Percentiles rank a stretch among this genome's conserved stretches.
phyloP scores from a whole-genome alignment of 2,329 filamentous ascomycete species.

The Cladobotryum protrusum region DNA sequence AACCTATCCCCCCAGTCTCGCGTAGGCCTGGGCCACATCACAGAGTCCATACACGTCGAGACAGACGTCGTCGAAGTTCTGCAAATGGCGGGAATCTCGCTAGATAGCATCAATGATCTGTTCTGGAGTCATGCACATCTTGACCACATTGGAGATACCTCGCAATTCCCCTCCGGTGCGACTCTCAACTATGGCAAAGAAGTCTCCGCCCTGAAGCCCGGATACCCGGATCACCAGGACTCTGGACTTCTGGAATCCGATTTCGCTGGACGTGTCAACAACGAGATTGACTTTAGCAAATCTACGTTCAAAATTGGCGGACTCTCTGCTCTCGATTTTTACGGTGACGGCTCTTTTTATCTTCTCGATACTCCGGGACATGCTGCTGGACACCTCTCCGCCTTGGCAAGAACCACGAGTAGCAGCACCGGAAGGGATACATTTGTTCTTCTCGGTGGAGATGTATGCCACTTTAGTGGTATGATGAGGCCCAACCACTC shows the following conservation, averaged over 20 bases:
- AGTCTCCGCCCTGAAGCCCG: conserved; percentile 10
- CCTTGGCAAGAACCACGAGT: conserved; percentile 14
- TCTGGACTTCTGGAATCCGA: conserved; percentile 14
- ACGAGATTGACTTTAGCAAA: conserved; percentile 15
- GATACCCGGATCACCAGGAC: conserved; percentile 10
- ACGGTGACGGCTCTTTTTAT: conserved; percentile 35
- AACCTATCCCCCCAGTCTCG: conserved; percentile 1
- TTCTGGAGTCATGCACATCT: conserved; percentile 25
- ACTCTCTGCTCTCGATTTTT: conserved; percentile 36
- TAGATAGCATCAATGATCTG: conserved; percentile 16
- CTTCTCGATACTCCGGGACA: conserved; percentile 29
- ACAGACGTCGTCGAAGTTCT: conserved; percentile 2
- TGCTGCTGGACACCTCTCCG: conserved; percentile 17
- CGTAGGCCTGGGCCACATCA: neutral
- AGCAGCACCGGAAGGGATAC: conserved; percentile 5
- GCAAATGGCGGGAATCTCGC: neutral
- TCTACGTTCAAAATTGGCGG: conserved; percentile 22
- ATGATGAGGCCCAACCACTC: conserved; percentile 1
- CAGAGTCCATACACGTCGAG: neutral
- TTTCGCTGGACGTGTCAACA: conserved; percentile 12
- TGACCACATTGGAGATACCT: conserved; percentile 23
- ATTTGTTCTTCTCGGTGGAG: conserved; percentile 19
- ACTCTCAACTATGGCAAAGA: conserved; percentile 19
- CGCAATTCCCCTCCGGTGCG: conserved; percentile 18
- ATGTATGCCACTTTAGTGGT: conserved; percentile 14